These are phyloP conservation scores for Thalassiosira gravida DNA, from an alignment of 352 stramenopile genomes.

Conservation along the genomic window DNA sequence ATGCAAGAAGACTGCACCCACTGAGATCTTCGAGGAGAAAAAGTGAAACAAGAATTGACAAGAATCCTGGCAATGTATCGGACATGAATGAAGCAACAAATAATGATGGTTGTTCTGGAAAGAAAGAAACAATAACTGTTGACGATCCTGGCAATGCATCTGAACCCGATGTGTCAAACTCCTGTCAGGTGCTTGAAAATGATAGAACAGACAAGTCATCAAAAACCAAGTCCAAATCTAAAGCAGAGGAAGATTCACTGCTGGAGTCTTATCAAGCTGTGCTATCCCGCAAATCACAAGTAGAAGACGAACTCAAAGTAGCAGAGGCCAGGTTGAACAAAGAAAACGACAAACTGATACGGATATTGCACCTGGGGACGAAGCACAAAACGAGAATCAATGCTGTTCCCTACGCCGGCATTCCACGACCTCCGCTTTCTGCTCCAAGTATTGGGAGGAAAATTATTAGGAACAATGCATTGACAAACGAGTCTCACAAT, in stretches of 20 bases:
- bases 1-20: slow-evolving; percentile 13
- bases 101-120: neutral
- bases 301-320: slow-evolving; percentile 31
- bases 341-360: slow-evolving; percentile 32
- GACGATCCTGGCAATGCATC: too few species aligned
- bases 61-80: neutral
- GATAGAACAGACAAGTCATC: neutral
- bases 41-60: slow-evolving; percentile 4
- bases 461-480: neutral
- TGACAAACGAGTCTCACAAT: neutral
- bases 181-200: too few species aligned
- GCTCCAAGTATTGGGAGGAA: slow-evolving; percentile 11
- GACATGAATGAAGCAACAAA: neutral
- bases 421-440: slow-evolving; percentile 10
- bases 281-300: slow-evolving; percentile 26
- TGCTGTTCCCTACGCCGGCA: neutral
- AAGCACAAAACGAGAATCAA: slow-evolving; percentile 6
- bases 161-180: too few species aligned
- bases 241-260: slow-evolving; percentile 18
- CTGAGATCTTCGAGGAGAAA: neutral
- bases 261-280: slow-evolving; percentile 30
- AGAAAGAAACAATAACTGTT: slow-evolving; percentile 9
- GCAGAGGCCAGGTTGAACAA: slow-evolving; percentile 29
- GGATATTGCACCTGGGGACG: slow-evolving; percentile 28
- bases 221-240: slow-evolving; percentile 14